phyloP scores from a whole-genome alignment of 345 rosid genomes.

The Kandelia obovata region DNA sequence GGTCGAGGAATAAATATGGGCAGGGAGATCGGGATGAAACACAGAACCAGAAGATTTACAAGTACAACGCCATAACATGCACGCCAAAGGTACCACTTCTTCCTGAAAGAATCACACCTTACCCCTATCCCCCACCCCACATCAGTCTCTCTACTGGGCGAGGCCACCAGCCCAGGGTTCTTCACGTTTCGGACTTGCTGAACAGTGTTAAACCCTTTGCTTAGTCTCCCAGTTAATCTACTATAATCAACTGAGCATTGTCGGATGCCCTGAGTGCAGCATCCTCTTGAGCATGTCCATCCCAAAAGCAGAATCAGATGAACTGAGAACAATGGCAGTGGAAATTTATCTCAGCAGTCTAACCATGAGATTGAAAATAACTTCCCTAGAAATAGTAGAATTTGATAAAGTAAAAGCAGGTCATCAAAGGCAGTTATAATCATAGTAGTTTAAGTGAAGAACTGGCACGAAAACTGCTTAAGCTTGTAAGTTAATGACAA shows the following conservation, averaged over 20 bases:
- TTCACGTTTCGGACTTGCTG: conserved; percentile 3
- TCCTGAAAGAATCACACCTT: not conserved
- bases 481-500: too few relatives aligned
- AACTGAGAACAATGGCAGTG: conserved; percentile 53
- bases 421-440: too few relatives aligned
- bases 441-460: too few relatives aligned
- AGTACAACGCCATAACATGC: not conserved
- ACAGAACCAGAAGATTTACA: conserved; percentile 1
- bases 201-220: not conserved
- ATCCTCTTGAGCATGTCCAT: conserved; percentile 92
- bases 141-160: not conserved
- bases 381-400: conserved; percentile 11
- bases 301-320: conserved; percentile 93
- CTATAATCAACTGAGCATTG: conserved; percentile 67
- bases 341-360: conserved; percentile 31
- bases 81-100: not conserved
- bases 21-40: not conserved
- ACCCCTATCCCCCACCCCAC: not conserved
- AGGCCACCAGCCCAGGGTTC: not conserved
- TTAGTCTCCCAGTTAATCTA: not conserved
- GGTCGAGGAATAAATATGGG: not conserved
- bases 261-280: conserved; percentile 93
- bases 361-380: conserved; percentile 30
- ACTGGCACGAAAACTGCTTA: too few relatives aligned
- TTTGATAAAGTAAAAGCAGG: too few relatives aligned